Evolutionary conservation across 768 basidiomycete genomes (phyloP), one percentile per base, ranked within the genome.

Genomic region (Rhodotorula paludigena): DNA sequence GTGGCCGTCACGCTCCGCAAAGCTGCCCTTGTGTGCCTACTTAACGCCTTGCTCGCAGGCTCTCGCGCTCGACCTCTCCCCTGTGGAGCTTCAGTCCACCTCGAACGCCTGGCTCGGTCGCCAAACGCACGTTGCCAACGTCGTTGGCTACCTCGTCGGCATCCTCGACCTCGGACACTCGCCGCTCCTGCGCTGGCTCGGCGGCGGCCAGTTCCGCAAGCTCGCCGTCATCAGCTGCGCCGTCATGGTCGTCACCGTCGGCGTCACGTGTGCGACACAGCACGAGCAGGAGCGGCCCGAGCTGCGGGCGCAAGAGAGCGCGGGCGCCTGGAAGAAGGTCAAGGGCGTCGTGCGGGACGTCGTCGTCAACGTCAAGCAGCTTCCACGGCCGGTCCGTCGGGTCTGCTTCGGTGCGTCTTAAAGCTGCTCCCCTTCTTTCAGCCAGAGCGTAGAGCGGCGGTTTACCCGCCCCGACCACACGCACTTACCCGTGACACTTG

Each of bases 61-160:
- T 78, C 85, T 99, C n/a, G 82, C 97, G 20, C 83, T 99, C 65
- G 96, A 99, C 77, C 80, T 94, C 57, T 85, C 90, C 0, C 93
- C 96, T 11, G 84, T 89, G 21, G 84, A 87, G 68, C 94, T 97
- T 77, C 84, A 97, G 20, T 92, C 87, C 63, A 83, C 86, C n/a
- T 92, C 88, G 8, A 99, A 98, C 80, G 96, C 96, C 41, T 99
- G 94, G 92, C 92, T 97, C 65, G 89, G 93, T 53, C 83, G 91
- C 68, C 96, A 97, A 89, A 88, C 86, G 51, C 92, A 98, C 76
- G 86, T 92, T n/a, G 96, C 92, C 30, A 98, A 96, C 76, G 94
- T 98, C 56, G 78, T 97, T 70, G 96, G 96, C 15, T 97, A 87
- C 80, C 89, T 89, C 3, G 88, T 72, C 87, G 91, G 93, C 25